These are phyloP conservation scores for Kodamaea restingae DNA, from an alignment of 805 yeast genomes.

Conservation along the genomic window DNA sequence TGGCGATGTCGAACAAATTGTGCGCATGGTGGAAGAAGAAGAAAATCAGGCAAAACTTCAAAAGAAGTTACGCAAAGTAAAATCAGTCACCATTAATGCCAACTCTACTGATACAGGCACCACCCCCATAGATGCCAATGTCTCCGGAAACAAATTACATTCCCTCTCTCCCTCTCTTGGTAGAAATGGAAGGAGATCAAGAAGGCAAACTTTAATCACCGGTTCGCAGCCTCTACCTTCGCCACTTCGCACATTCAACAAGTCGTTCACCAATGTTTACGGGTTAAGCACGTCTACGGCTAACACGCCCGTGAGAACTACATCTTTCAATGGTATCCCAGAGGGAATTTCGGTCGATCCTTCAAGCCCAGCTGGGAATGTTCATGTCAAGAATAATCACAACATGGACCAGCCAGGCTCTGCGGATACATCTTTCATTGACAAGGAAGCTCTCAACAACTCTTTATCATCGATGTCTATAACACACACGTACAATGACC, in stretches of 20 bases:
- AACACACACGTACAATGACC: conserved; percentile 20
- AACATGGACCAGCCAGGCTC: conserved; percentile 7
- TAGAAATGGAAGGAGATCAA: conserved; percentile 48
- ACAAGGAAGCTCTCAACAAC: conserved; percentile 29
- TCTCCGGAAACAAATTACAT: conserved; percentile 23
- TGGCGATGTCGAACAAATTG: conserved; percentile 78
- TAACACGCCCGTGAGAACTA: conserved; percentile 34
- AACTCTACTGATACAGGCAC: conserved; percentile 1
- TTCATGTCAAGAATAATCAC: conserved; percentile 10
- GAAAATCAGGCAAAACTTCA: conserved; percentile 48
- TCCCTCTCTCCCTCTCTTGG: conserved; percentile 40
- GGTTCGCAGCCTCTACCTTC: conserved; percentile 94
- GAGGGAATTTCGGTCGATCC: conserved; percentile 4
- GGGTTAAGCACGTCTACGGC: conserved; percentile 36
- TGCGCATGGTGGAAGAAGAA: conserved; percentile 58
- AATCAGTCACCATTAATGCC: conserved; percentile 1
- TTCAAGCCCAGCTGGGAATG: conserved; percentile 7
- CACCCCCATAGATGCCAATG: conserved; percentile 9
- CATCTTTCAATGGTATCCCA: conserved; percentile 11
- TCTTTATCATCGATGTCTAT: conserved; percentile 43
- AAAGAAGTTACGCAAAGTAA: conserved; percentile 36
- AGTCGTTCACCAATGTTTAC: conserved; percentile 35
- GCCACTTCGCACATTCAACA: conserved; percentile 62
- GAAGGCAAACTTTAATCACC: conserved; percentile 74
- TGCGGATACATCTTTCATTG: conserved; percentile 3